These are phyloP conservation scores for Pseudomicrostroma phylloplanum DNA, from an alignment of 1,284 basidiomycete genomes.

Conservation along the genomic window DNA sequence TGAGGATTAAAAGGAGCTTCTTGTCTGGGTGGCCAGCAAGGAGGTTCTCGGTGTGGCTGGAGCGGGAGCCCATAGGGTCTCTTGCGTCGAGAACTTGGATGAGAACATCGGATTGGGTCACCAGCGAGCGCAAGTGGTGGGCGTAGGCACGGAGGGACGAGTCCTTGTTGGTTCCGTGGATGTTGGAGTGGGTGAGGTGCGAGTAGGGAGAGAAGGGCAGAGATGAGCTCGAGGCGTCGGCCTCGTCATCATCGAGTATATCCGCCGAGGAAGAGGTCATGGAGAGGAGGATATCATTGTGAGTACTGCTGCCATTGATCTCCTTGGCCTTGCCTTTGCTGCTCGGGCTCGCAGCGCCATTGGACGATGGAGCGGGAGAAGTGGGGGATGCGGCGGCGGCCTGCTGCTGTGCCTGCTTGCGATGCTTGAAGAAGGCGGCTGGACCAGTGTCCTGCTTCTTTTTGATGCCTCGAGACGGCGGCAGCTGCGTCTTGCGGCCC, in stretches of 20 bases:
- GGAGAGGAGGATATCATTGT: neutral
- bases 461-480: neutral
- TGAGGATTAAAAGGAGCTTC: conserved; percentile 37
- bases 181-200: conserved; percentile 4
- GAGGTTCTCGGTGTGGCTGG: conserved; percentile 34
- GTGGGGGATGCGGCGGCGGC: neutral
- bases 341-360: too few relatives aligned
- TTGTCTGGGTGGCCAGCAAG: conserved; percentile 34
- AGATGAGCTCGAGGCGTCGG: neutral
- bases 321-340: neutral
- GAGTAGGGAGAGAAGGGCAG: neutral
- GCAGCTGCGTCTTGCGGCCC: conserved; percentile 7
- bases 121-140: conserved; percentile 71
- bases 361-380: too few relatives aligned
- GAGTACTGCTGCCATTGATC: neutral
- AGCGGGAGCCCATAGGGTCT: conserved; percentile 57
- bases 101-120: conserved; percentile 86
- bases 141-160: conserved; percentile 51
- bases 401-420: conserved; percentile 6
- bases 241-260: neutral
- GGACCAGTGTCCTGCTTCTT: conserved; percentile 13
- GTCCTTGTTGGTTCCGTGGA: conserved; percentile 30
- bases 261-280: neutral
- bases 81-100: conserved; percentile 51
- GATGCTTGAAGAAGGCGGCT: conserved; percentile 14